Base-by-base conservation (phyloP, 2,329 filamentous ascomycete species). In the Fusarium luffae region DNA sequence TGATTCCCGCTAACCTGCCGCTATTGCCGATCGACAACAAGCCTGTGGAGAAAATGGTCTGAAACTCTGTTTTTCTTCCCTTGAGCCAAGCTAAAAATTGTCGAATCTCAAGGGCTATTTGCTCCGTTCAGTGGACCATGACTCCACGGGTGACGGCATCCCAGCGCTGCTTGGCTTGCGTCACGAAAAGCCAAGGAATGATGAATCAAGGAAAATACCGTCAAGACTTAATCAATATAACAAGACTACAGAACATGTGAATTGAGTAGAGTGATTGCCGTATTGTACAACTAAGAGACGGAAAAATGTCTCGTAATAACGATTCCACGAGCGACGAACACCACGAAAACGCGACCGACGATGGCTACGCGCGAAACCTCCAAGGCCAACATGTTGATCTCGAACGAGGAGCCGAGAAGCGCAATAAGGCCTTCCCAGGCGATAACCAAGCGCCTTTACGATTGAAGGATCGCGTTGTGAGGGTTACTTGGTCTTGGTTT, bases 401-500 rank as follows among this genome's bases (percentile, higher is more conserved):
- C 9, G 63, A 66, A 12, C 16, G n/a, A 0, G 63, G 47, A 1
- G 4, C 37, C 0, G 13, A 56, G 9, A 3, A 13, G 6, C 54
- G 54, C 21, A 25, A 61, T 0, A 66, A 12, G 4, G 48, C 54
- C 4, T 44, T 66, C 4, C 63, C 54, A 4, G 37, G 13, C 0
- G 51, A 60, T 21, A 14, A 37, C 7, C 21, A 56, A 5, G 47
- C 23, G 1, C 63, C 63, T 0, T 32, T 66, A 2, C 54, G 42
- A 1, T 54, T 66, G 4, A 66, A 61, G 41, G 63, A 66, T 13
- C 63, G 61, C 10, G 37, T 66, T 7, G 54, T 66, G 2, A 32
- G 63, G 6, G 37, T 66, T 4, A 66, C 63, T 5, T 66, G 63
- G 63, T 1, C 7, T 6, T 66, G 63, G 63, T 66, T 66, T 4